Conservation (phyloP, 2,329 filamentous ascomycete genomes). For the Diatrype stigma region DNA sequence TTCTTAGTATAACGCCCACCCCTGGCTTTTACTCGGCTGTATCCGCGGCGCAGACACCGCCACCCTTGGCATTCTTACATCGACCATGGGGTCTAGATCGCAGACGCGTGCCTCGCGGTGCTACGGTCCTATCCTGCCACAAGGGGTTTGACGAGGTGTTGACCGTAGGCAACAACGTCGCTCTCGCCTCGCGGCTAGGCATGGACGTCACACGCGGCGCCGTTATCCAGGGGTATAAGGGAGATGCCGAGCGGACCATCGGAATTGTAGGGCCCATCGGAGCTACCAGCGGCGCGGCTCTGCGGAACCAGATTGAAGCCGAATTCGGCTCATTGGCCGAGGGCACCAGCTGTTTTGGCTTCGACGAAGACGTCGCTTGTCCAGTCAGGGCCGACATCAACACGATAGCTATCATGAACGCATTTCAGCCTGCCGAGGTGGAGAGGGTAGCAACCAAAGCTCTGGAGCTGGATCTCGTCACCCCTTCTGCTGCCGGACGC, state of each 20-base stretch:
- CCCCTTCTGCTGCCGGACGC: not conserved
- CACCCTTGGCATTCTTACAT: constrained; percentile 11
- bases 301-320: not conserved
- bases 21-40: constrained; percentile 10
- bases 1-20: constrained; percentile 15
- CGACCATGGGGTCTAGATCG: constrained; percentile 13
- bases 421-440: constrained; percentile 15
- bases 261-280: constrained; percentile 8
- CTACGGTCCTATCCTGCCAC: constrained; percentile 10
- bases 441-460: constrained; percentile 4
- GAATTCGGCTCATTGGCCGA: constrained; percentile 7
- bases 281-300: not conserved
- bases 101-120: constrained; percentile 5
- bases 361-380: not conserved
- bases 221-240: constrained; percentile 13
- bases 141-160: constrained; percentile 15
- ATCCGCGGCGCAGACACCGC: not conserved
- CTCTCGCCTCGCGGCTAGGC: constrained; percentile 6
- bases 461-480: not conserved
- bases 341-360: constrained; percentile 1
- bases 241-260: constrained; percentile 10
- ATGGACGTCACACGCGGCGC: constrained; percentile 1
- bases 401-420: constrained; percentile 14
- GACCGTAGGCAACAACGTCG: constrained; percentile 12
- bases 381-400: not conserved